phyloP scores from a whole-genome alignment of 75 land plant genomes.

The Selaginella tamariscina region DNA sequence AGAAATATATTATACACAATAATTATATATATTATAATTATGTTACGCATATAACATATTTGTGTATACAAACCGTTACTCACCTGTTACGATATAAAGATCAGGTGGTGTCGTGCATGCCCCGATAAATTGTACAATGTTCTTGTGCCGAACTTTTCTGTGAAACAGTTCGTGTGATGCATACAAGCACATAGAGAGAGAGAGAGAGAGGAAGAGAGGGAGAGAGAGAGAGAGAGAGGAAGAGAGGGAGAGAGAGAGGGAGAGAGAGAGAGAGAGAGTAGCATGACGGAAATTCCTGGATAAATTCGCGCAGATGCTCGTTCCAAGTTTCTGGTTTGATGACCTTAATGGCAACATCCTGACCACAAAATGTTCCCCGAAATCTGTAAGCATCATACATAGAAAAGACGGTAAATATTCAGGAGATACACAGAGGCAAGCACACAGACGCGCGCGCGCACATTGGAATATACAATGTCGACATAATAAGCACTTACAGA shows the following conservation, averaged over 20 bases:
- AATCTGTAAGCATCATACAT: not conserved
- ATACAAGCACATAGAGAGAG: too few relatives aligned
- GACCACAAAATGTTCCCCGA: constrained; percentile 13
- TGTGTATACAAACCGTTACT: not conserved
- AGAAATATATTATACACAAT: too few relatives aligned
- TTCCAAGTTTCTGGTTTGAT: constrained; percentile 4
- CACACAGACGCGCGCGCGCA: too few relatives aligned
- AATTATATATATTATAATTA: too few relatives aligned
- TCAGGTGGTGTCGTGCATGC: constrained; percentile 9
- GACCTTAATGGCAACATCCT: constrained; percentile 8
- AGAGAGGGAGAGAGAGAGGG: too few relatives aligned
- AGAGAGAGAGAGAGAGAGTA: not conserved
- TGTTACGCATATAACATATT: too few relatives aligned
- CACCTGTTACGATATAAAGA: constrained; percentile 1
- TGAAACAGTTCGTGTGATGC: not conserved
- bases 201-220: too few relatives aligned
- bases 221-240: too few relatives aligned
- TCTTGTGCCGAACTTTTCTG: constrained; percentile 12
- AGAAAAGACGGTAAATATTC: too few relatives aligned
- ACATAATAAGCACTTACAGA: not conserved
- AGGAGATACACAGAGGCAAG: too few relatives aligned
- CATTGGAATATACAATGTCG: too few relatives aligned
- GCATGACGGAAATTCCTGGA: constrained; percentile 1
- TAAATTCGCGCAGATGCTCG: not conserved
- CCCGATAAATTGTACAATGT: constrained; percentile 10